These are phyloP conservation scores for Stromatinia cepivora DNA, from an alignment of 2,329 filamentous ascomycete genomes.

Conservation along the genomic window DNA sequence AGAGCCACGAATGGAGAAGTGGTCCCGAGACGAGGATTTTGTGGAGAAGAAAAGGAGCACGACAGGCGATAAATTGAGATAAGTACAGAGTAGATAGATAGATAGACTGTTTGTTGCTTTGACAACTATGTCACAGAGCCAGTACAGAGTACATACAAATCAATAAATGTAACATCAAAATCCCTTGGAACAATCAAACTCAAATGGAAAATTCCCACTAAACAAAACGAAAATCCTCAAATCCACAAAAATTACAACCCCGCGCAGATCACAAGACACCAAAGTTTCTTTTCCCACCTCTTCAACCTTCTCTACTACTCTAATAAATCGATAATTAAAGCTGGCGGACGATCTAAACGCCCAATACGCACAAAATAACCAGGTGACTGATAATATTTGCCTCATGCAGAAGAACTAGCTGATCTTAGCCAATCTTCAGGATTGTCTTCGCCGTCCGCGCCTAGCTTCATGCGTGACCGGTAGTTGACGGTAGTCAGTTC, in stretches of 20 bases:
- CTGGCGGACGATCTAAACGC: background rate
- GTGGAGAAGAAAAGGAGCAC: slow-evolving; percentile 1
- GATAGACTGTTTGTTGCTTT: background rate
- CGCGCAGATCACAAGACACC: background rate
- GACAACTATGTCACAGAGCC: background rate
- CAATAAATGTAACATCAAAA: background rate
- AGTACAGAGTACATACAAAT: background rate
- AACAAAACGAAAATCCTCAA: background rate
- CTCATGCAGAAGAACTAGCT: slow-evolving; percentile 5
- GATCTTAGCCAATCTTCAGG: background rate
- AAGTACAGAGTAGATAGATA: slow-evolving; percentile 3
- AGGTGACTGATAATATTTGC: slow-evolving; percentile 5
- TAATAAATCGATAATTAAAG: background rate
- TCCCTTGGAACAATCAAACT: background rate
- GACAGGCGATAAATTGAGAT: slow-evolving; percentile 1
- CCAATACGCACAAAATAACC: slow-evolving; percentile 1
- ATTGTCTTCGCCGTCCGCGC: background rate
- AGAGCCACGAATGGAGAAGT: slow-evolving; percentile 13
- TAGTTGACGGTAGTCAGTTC: slow-evolving; percentile 5
- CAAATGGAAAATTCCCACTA: background rate
- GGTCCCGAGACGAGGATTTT: slow-evolving; percentile 14
- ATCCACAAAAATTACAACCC: background rate
- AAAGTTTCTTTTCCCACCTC: background rate
- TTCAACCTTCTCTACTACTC: background rate
- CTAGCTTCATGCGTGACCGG: slow-evolving; percentile 6